Evolutionary conservation across 2,329 filamentous ascomycete species (phyloP).

Genomic region (Capronia coronata): DNA sequence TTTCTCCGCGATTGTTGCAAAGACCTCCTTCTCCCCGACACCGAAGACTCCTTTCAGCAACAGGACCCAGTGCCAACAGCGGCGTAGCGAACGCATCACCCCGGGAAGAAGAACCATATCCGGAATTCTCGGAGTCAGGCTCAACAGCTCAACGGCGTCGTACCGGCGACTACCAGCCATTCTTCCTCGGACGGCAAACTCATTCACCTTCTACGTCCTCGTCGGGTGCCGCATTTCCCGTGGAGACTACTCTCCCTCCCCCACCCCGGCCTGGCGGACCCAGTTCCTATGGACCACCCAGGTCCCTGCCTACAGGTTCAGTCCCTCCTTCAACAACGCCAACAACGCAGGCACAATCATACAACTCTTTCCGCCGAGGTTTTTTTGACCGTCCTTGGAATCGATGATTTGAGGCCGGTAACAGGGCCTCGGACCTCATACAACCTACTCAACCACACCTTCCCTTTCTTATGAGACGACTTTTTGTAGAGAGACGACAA

Average conservation of each 20-base stretch:
- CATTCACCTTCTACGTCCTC: constrained; percentile 17
- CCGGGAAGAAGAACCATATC: constrained; percentile 22
- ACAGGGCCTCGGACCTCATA: too few species aligned
- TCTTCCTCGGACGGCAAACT: constrained; percentile 11
- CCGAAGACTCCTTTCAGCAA: constrained; percentile 6
- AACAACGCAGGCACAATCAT: constrained; percentile 20
- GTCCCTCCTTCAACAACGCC: constrained; percentile 11
- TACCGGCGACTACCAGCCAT: constrained; percentile 26
- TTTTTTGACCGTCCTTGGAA: constrained; percentile 13
- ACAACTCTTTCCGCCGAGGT: constrained; percentile 26
- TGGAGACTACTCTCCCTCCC: constrained; percentile 18
- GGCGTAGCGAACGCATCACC: constrained; percentile 8
- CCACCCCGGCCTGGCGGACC: constrained; percentile 16
- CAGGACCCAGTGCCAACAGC: background rate
- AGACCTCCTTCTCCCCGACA: constrained; percentile 27
- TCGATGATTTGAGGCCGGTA: background rate
- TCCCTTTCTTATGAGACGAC: constrained; percentile 18
- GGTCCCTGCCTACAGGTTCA: constrained; percentile 17
- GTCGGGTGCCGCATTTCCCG: constrained; percentile 8
- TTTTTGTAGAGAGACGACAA: constrained; percentile 25
- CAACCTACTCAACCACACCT: background rate
- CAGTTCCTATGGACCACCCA: constrained; percentile 14
- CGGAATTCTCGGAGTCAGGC: constrained; percentile 18
- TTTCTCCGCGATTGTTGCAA: constrained; percentile 24
- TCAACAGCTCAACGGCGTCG: constrained; percentile 23